Evolutionary conservation across 1,284 basidiomycete species (phyloP), one percentile per base, ranked within the genome.

Genomic region (Ganoderma sp.): DNA sequence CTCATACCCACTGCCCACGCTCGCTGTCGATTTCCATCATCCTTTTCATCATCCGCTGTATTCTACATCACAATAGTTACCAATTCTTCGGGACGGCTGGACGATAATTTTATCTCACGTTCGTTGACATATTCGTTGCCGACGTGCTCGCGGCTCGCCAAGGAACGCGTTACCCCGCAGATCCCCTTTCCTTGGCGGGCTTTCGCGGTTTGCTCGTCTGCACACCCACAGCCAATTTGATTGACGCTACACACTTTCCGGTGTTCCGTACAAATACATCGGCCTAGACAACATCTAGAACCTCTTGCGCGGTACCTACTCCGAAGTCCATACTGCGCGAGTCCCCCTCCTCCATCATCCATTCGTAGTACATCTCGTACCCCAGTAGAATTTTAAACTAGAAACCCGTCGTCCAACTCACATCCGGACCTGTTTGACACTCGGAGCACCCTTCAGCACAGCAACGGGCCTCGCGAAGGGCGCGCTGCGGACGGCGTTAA

Each of bases 401-500:
- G 32, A 32, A 32, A 32, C 3, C 32, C 3, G 32, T 32, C 32
- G 19, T 17, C 5, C 6, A 57, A 32, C 7, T 66, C 25, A 75
- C 73, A 74, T 71, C 50, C 71, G 70, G 69, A 74, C 73, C 67
- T 75, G 72, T 60, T 74, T 73, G 15, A 74, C 71, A 52, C 71
- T 71, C 34, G 70, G 71, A 22, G 71, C 69, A 32, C 74, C 74
- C 45, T 45, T 64, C 66, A 75, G 67, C 37, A 68, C 69, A 14
- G 68, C 68, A 19, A 69, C 15, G 19, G 74, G 73, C 8, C 73
- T 71, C 8, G 71, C 70, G 42, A 73, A 74, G 22, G 72, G 66
- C 65, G 71, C 61, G 19, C 58, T 42, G 54, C 74, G 74, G 58
- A 74, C 70, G 17, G 63, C 59, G 34, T 60, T 59, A 14, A 75